A percentile compares a stretch with the other conserved stretches of the same genome.
Conservation (phyloP, 2,329 filamentous ascomycete species). For the Emergomyces orientalis region DNA sequence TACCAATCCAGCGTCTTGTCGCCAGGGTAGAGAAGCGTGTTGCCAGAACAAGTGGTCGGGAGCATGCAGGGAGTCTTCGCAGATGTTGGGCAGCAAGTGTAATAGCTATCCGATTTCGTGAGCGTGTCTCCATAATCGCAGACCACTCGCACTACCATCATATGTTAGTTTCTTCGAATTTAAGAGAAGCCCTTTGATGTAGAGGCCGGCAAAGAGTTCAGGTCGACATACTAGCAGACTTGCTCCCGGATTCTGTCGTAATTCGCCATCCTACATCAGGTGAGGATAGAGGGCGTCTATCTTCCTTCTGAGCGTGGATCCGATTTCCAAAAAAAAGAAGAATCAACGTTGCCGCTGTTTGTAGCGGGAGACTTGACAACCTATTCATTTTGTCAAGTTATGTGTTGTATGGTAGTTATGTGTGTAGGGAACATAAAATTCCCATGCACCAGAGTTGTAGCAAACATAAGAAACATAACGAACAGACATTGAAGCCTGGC, state of each 20-base stretch:
- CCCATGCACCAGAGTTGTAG: background rate
- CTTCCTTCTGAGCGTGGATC: background rate
- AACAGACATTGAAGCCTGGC: background rate
- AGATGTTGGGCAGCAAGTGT: conserved; percentile 6
- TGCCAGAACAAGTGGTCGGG: conserved; percentile 2
- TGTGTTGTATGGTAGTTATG: too few species aligned
- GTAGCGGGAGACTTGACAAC: background rate
- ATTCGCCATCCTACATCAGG: conserved; percentile 5
- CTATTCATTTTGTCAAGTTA: background rate
- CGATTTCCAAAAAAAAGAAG: background rate
- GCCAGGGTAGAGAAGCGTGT: conserved; percentile 1
- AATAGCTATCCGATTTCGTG: conserved; percentile 4
- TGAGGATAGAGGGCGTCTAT: background rate
- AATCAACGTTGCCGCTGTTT: background rate
- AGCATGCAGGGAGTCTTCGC: background rate
- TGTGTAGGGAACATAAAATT: background rate
- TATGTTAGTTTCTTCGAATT: background rate
- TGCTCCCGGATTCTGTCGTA: background rate
- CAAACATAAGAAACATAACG: background rate
- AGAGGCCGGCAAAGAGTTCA: background rate
- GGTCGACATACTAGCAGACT: conserved; percentile 1
- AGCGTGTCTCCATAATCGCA: background rate
- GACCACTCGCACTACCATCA: background rate
- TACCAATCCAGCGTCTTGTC: conserved; percentile 3
- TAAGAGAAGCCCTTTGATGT: background rate